phyloP scores from a whole-genome alignment of 2,329 filamentous ascomycete species.

The Cytospora chrysosperma region DNA sequence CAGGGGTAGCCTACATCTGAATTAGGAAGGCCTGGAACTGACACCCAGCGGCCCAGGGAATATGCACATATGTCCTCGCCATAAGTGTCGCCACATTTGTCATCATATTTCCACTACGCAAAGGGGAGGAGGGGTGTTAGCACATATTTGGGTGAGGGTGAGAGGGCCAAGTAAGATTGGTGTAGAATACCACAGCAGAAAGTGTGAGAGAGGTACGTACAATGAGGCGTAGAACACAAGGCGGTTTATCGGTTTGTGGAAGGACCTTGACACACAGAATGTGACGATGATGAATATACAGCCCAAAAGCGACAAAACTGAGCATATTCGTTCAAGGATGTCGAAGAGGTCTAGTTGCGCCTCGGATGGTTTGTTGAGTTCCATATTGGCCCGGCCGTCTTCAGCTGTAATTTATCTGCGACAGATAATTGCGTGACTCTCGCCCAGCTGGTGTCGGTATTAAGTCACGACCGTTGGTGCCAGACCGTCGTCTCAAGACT shows the following conservation, averaged over 20 bases:
- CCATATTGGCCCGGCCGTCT: slow-evolving; percentile 13
- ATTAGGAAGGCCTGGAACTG: slow-evolving; percentile 78
- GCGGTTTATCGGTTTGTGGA: slow-evolving; percentile 85
- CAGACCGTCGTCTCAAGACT: too few species aligned
- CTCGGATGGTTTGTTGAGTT: not conserved
- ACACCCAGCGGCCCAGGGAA: slow-evolving; percentile 53
- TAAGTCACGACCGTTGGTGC: not conserved
- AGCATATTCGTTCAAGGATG: slow-evolving; percentile 66
- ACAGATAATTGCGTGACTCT: not conserved
- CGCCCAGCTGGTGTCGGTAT: not conserved
- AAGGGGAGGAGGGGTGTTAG: slow-evolving; percentile 1
- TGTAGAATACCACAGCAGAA: not conserved
- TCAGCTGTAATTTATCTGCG: not conserved
- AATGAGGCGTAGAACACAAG: slow-evolving; percentile 82
- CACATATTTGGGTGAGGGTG: not conserved
- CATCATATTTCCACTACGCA: slow-evolving; percentile 64
- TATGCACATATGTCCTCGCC: slow-evolving; percentile 57
- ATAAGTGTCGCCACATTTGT: slow-evolving; percentile 76
- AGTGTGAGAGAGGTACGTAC: not conserved
- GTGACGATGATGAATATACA: slow-evolving; percentile 71
- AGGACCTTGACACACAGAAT: slow-evolving; percentile 65
- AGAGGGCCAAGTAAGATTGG: not conserved
- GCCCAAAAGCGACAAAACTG: slow-evolving; percentile 68
- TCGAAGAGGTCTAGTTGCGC: slow-evolving; percentile 55
- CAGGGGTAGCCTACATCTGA: slow-evolving; percentile 64